phyloP scores from a whole-genome alignment of 495 filamentous ascomycete genomes.

The Emericellopsis terricola region DNA sequence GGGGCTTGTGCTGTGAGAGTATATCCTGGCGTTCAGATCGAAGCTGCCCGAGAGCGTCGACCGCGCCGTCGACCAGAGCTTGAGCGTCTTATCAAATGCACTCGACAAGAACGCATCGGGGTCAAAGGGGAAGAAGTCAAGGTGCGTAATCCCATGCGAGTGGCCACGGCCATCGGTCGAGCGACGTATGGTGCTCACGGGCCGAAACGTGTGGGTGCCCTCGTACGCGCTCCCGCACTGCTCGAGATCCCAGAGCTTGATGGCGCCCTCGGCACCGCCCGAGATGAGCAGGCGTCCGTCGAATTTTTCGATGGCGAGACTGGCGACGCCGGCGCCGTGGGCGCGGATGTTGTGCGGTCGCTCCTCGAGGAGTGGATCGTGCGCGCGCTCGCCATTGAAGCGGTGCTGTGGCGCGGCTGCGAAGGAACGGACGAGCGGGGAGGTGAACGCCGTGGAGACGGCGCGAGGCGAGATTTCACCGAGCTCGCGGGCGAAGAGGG shows the following conservation, averaged over 20 bases:
- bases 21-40: conserved; percentile 49
- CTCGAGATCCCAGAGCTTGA: conserved; percentile 68
- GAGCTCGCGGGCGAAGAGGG: conserved; percentile 51
- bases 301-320: conserved; percentile 56
- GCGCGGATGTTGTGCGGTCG: conserved; percentile 26
- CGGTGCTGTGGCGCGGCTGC: conserved; percentile 42
- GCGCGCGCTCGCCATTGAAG: conserved; percentile 41
- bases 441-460: conserved; percentile 44
- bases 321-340: conserved; percentile 59
- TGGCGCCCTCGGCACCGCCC: conserved; percentile 60
- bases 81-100: conserved; percentile 70
- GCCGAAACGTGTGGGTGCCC: conserved; percentile 25
- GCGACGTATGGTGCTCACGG: conserved; percentile 21
- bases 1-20: conserved; percentile 59
- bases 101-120: conserved; percentile 59
- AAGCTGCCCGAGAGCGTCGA: conserved; percentile 46
- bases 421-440: conserved; percentile 34
- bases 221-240: conserved; percentile 14
- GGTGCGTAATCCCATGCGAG: conserved; percentile 63
- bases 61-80: conserved; percentile 53
- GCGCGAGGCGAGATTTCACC: conserved; percentile 41
- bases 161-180: conserved; percentile 25
- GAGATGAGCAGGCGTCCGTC: conserved; percentile 68
- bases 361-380: conserved; percentile 8
- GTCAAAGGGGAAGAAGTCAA: conserved; percentile 84